Evolutionary conservation across 805 yeast genomes (phyloP).

Genomic region (Metschnikowia drakensbergensis): DNA sequence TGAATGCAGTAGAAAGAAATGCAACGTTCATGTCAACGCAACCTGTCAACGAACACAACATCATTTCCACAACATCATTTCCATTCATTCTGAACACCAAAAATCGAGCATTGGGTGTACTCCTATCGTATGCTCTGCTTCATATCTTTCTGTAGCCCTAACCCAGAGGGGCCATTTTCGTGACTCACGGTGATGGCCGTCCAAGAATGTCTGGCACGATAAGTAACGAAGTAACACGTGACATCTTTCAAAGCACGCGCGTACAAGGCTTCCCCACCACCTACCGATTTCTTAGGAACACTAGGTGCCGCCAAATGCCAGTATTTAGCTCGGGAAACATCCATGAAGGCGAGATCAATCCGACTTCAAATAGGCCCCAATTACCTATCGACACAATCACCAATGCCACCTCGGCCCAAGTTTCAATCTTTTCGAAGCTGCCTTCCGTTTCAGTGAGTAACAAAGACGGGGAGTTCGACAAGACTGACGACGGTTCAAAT

Average conservation of each 20-base stretch:
- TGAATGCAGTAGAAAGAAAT: too few species aligned
- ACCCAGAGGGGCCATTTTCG: background rate
- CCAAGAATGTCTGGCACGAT: background rate
- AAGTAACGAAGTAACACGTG: background rate
- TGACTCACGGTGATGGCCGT: background rate
- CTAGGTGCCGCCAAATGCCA: slow-evolving; percentile 6
- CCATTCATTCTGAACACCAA: too few species aligned
- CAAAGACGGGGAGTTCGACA: background rate
- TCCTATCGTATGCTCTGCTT: too few species aligned
- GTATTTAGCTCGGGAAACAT: slow-evolving; percentile 20
- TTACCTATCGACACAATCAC: slow-evolving; percentile 29
- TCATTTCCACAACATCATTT: too few species aligned
- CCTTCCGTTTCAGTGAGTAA: slow-evolving; percentile 13
- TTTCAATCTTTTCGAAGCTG: slow-evolving; percentile 24
- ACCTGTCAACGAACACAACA: too few species aligned
- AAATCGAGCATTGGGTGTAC: too few species aligned
- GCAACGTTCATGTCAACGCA: too few species aligned
- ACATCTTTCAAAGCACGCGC: background rate
- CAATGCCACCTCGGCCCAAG: slow-evolving; percentile 13
- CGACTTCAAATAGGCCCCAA: slow-evolving; percentile 23
- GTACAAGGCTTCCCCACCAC: background rate
- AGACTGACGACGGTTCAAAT: background rate
- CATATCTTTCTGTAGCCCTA: too few species aligned
- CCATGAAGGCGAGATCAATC: slow-evolving; percentile 35
- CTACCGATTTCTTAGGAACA: too few species aligned